A percentile compares a stretch with the other conserved stretches of the same genome.
These are phyloP conservation scores for Dujonia santamariae DNA, from an alignment of 1,139 yeast species.

Conservation along the genomic window DNA sequence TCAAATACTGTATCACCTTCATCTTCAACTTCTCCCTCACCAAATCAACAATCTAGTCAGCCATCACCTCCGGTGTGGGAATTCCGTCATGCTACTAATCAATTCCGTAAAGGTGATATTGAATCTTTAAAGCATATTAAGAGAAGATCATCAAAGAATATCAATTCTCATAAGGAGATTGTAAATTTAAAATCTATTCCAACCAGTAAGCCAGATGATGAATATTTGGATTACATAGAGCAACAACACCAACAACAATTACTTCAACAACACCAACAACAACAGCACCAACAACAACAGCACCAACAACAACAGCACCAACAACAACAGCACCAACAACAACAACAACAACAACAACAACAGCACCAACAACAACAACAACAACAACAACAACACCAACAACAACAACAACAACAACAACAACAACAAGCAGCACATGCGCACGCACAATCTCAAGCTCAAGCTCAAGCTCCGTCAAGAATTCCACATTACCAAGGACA, in stretches of 20 bases:
- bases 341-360: constrained; percentile 11
- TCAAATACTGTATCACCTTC: constrained; percentile 24
- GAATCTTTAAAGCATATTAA: constrained; percentile 57
- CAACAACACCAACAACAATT: constrained; percentile 7
- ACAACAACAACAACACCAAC: constrained; percentile 2
- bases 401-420: constrained; percentile 6
- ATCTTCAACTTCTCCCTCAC: constrained; percentile 22
- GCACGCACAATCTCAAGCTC: constrained; percentile 5
- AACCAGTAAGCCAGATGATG: constrained; percentile 20
- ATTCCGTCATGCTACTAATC: constrained; percentile 64
- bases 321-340: constrained; percentile 11
- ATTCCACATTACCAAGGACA: not conserved
- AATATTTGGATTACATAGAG: constrained; percentile 11
- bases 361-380: constrained; percentile 6
- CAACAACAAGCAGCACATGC: constrained; percentile 10
- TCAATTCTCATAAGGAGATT: constrained; percentile 39
- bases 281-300: constrained; percentile 10
- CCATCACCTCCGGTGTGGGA: constrained; percentile 51
- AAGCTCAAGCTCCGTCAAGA: constrained; percentile 4
- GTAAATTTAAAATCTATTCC: constrained; percentile 35
- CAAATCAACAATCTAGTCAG: constrained; percentile 11
- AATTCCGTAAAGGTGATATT: constrained; percentile 63
- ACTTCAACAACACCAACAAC: constrained; percentile 12
- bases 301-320: constrained; percentile 12
- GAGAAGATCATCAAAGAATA: constrained; percentile 59